Evolutionary conservation across 768 basidiomycete species (phyloP).

Genomic region (Dioszegia crocea): DNA sequence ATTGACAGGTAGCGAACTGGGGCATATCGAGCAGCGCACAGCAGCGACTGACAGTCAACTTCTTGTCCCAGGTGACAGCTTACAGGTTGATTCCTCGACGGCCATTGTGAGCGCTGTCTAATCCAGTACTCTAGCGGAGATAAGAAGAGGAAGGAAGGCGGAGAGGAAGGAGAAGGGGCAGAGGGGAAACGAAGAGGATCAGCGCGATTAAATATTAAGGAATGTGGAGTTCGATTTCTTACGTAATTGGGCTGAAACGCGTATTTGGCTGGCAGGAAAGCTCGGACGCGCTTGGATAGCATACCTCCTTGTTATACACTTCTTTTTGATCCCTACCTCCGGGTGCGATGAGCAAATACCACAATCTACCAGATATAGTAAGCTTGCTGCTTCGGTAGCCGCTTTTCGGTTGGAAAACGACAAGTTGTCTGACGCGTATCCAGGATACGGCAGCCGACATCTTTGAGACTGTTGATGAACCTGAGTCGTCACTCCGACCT

Average conservation of each 20-base stretch:
- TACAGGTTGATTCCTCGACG: background rate
- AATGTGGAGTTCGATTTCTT: too few relatives aligned
- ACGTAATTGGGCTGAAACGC: background rate
- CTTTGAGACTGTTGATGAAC: conserved; percentile 48
- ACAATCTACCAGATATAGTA: conserved; percentile 49
- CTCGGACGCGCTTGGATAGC: background rate
- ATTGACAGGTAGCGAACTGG: background rate
- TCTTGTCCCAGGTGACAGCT: background rate
- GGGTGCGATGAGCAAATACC: conserved; percentile 49
- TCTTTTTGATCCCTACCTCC: too few relatives aligned
- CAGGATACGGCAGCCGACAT: conserved; percentile 50
- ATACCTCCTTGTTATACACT: too few relatives aligned
- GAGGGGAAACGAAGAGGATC: too few relatives aligned
- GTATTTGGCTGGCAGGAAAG: too few relatives aligned
- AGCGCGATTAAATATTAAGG: too few relatives aligned
- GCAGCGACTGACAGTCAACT: conserved; percentile 4
- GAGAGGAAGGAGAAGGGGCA: too few relatives aligned
- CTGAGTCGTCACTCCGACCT: conserved; percentile 27
- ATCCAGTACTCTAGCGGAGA: too few relatives aligned
- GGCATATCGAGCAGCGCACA: background rate
- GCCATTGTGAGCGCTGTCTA: background rate
- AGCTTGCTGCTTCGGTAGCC: conserved; percentile 10
- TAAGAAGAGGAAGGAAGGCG: too few relatives aligned
- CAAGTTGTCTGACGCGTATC: background rate
- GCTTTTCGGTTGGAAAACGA: background rate